Evolutionary conservation across 129 eudicot species (phyloP).

Genomic region (Flaveria trinervia): DNA sequence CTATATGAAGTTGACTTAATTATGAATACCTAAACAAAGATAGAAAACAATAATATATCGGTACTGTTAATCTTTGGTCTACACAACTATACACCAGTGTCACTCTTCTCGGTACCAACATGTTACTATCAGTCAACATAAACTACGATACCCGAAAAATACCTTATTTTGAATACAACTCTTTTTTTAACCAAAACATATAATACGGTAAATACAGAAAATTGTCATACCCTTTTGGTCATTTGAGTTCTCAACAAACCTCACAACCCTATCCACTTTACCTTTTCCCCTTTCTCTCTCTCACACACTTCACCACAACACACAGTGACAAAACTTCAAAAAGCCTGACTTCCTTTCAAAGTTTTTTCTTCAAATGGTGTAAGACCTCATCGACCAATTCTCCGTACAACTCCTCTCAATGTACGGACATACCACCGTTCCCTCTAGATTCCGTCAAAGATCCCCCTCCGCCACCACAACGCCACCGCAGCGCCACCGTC

Average conservation of each 20-base stretch:
- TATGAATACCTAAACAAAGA: no score
- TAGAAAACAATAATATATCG: no score
- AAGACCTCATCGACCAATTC: constrained; percentile 39
- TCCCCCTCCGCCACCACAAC: constrained; percentile 34
- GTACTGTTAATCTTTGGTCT: no score
- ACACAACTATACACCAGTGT: no score
- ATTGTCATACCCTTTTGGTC: constrained; percentile 16
- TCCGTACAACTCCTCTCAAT: constrained; percentile 28
- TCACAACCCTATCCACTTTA: constrained; percentile 36
- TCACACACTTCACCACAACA: constrained; percentile 32
- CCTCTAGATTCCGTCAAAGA: constrained; percentile 48
- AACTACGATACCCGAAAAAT: no score
- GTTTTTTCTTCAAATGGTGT: constrained; percentile 29
- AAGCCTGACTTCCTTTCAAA: constrained; percentile 25
- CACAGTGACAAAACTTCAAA: constrained; percentile 32
- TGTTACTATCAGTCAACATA: no score
- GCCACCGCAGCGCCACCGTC: constrained; percentile 2
- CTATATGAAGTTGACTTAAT: no score
- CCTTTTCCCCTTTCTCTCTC: constrained; percentile 21
- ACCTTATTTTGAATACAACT: no score
- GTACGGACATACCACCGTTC: constrained; percentile 24
- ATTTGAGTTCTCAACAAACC: constrained; percentile 25
- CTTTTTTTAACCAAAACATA: no score
- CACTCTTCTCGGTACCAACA: no score
- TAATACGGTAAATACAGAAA: no score